Percentiles rank a stretch among this genome's conserved stretches.
Conservation (phyloP, 2,329 filamentous ascomycete species). For the Aspergillus uvarum region DNA sequence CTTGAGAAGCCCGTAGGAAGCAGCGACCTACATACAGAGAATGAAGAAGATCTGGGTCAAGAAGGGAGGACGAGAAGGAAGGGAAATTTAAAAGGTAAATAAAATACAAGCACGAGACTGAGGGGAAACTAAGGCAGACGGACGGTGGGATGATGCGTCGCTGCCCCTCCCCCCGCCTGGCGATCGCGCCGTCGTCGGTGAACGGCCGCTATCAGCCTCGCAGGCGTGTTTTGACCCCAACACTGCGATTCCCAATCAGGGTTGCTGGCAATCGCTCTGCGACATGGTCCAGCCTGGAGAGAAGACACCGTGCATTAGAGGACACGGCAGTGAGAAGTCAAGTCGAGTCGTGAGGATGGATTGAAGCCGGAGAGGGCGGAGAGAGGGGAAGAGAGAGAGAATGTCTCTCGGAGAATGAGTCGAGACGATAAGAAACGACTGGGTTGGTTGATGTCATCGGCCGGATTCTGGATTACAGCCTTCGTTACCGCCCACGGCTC, state of each 20-base stretch:
- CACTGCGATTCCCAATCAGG: neutral
- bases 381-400: neutral
- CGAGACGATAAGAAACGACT: neutral
- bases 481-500: neutral
- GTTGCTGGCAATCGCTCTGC: neutral
- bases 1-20: neutral
- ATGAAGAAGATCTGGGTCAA: neutral
- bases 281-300: neutral
- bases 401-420: too few relatives aligned
- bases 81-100: neutral
- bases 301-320: neutral
- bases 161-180: neutral
- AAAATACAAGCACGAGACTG: neutral
- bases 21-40: neutral
- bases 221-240: neutral
- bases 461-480: neutral
- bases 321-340: neutral
- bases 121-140: neutral
- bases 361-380: neutral
- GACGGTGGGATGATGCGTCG: neutral
- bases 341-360: neutral
- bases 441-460: neutral
- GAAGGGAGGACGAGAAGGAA: neutral
- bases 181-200: neutral
- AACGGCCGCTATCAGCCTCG: neutral